Percentiles rank a stretch among this genome's conserved stretches.
Conservation (phyloP, 1,284 basidiomycete species). For the Fomes fomentarius region DNA sequence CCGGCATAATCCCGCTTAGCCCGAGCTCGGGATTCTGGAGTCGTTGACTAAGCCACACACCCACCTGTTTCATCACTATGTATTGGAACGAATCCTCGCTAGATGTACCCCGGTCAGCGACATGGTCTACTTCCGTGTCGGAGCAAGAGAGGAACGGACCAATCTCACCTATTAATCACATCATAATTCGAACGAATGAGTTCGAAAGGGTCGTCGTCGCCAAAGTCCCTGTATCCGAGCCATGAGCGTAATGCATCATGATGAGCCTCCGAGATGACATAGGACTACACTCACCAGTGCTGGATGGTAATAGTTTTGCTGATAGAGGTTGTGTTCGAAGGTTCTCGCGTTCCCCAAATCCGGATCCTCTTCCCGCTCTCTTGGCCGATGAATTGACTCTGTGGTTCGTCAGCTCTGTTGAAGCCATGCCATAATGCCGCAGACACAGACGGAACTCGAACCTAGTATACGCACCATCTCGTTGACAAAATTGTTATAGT, state of each 20-base stretch:
- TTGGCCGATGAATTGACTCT: conserved; percentile 28
- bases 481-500: conserved; percentile 37
- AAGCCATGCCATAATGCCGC: background rate
- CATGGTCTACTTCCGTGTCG: background rate
- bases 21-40: background rate
- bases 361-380: conserved; percentile 31
- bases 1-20: background rate
- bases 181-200: conserved; percentile 32
- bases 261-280: background rate
- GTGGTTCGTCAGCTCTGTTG: background rate
- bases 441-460: too few relatives aligned
- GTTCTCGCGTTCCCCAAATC: conserved; percentile 36
- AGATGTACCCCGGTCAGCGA: conserved; percentile 9
- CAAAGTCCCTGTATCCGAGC: conserved; percentile 31
- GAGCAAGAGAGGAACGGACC: background rate
- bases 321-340: conserved; percentile 33
- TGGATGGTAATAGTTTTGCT: conserved; percentile 37
- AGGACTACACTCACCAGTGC: conserved; percentile 33
- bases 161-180: conserved; percentile 30
- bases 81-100: conserved; percentile 36
- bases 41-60: conserved; percentile 10
- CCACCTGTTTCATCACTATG: conserved; percentile 35
- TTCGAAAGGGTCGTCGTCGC: conserved; percentile 34
- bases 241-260: background rate
- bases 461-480: conserved; percentile 23